phyloP scores from a whole-genome alignment of 352 stramenopile genomes.

The Globisporangium megalacanthum region DNA sequence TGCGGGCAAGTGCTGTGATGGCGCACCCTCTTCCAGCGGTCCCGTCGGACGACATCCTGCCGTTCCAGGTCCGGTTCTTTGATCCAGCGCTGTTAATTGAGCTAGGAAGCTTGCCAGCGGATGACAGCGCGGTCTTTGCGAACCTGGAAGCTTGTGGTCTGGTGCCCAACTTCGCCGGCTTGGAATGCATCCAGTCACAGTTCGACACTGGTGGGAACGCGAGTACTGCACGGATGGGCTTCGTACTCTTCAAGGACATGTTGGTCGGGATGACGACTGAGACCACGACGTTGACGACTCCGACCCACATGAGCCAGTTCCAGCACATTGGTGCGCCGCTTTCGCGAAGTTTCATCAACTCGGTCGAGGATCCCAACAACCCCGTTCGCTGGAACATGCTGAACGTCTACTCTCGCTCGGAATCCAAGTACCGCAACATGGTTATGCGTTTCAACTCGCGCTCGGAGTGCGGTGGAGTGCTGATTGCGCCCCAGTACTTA shows the following conservation, averaged over 20 bases:
- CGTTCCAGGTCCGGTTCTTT: slow-evolving; percentile 3
- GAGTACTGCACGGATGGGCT: not conserved
- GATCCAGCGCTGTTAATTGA: not conserved
- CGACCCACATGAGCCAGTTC: not conserved
- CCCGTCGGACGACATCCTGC: not conserved
- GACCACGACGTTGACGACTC: not conserved
- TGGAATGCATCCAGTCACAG: not conserved
- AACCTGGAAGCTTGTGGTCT: not conserved
- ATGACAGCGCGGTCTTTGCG: not conserved
- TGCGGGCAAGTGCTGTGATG: too few relatives aligned
- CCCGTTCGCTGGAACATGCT: not conserved
- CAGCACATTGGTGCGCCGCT: not conserved
- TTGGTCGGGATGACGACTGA: not conserved
- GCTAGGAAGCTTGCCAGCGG: not conserved
- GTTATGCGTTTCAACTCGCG: not conserved
- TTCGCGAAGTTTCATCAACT: not conserved
- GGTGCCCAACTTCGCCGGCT: not conserved
- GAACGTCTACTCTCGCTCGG: not conserved
- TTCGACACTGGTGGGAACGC: not conserved
- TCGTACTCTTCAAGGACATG: not conserved
- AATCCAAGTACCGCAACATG: not conserved
- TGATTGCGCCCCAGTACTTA: slow-evolving; percentile 1
- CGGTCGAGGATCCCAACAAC: not conserved
- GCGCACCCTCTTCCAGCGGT: not conserved
- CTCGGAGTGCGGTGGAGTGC: not conserved